Conservation (phyloP, 352 stramenopile species). For the Globisporangium acanthophoron region DNA sequence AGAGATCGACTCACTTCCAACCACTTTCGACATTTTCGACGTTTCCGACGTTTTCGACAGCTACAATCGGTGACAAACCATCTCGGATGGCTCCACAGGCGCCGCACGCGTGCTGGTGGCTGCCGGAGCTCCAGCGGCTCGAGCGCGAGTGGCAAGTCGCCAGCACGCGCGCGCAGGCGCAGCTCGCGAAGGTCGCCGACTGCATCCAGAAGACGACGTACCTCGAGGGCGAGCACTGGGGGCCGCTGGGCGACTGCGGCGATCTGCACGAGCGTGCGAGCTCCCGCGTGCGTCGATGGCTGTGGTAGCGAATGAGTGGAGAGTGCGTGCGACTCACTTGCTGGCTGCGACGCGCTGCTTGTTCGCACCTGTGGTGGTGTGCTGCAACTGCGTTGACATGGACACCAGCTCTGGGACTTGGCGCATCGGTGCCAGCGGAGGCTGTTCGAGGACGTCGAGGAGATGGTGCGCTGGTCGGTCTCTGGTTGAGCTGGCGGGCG, state of each 20-base stretch:
- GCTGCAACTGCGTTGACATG: no score
- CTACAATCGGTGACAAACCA: not conserved
- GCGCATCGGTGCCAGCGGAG: conserved; percentile 59
- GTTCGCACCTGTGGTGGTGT: no score
- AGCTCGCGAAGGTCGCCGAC: conserved; percentile 63
- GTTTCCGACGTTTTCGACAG: not conserved
- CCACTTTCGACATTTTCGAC: no score
- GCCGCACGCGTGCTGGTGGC: conserved; percentile 55
- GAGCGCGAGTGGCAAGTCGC: conserved; percentile 56
- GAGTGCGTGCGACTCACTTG: no score
- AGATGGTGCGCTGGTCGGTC: conserved; percentile 26
- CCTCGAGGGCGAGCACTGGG: conserved; percentile 59
- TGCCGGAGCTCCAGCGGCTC: conserved; percentile 50
- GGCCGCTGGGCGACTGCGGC: conserved; percentile 35
- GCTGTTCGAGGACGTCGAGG: conserved; percentile 41
- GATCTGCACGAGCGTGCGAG: conserved; percentile 44
- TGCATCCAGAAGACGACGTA: conserved; percentile 74
- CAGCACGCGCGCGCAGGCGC: conserved; percentile 42
- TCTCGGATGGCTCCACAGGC: not conserved
- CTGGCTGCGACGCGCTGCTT: no score
- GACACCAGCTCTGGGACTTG: conserved; percentile 57
- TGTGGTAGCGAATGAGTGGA: no score
- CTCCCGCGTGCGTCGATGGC: conserved; percentile 29
- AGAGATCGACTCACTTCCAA: no score
- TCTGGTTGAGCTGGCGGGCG: not conserved